Evolutionary conservation across 2,329 filamentous ascomycete genomes (phyloP), one percentile per base, ranked within the genome.

Genomic region (Exophiala calicioides): DNA sequence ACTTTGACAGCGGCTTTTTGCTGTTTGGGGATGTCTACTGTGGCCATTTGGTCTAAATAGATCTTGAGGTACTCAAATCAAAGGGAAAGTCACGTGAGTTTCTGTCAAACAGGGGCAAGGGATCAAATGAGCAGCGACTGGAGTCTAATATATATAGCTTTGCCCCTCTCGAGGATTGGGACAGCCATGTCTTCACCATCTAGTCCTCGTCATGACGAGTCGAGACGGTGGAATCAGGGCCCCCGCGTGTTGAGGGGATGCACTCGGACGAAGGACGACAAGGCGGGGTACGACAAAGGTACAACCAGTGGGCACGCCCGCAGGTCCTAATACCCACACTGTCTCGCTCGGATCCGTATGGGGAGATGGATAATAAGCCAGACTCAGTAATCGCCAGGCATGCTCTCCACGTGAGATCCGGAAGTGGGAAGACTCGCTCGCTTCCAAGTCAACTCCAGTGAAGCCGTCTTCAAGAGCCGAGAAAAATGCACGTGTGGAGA

Each of bases 1-100:
- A 48, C 42, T 26, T 53, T 53, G 27, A 60, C 54, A 23, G 57
- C 57, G 20, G 57, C 57, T 19, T 47, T 50, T 34, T 60, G 57
- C 32, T 52, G 33, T 38, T 50, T 57, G 30, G 57, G 57, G 41
- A 60, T 56, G 19, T 49, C 44, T 9, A 59, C 41, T 33, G 47
- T 45, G 8, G 49, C 41, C 55, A 58, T 59, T 3, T 29, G 55
- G 26, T 13, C 19, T 29, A 23, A 19, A 33, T 30, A 40, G n/a
- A n/a, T n/a, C n/a, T n/a, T n/a, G n/a, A n/a, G n/a, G n/a, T n/a
- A n/a, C n/a, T n/a, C 21, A 30, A 19, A 19, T 12, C 37, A 18
- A 29, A 20, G 37, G 13, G 5, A 15, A 30, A n/a, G 19, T n/a
- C n/a, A n/a, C n/a, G n/a, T 35, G 33, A n/a, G 7, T 20, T 35